phyloP scores from a whole-genome alignment of 495 filamentous ascomycete genomes.

The Neurospora sp. region DNA sequence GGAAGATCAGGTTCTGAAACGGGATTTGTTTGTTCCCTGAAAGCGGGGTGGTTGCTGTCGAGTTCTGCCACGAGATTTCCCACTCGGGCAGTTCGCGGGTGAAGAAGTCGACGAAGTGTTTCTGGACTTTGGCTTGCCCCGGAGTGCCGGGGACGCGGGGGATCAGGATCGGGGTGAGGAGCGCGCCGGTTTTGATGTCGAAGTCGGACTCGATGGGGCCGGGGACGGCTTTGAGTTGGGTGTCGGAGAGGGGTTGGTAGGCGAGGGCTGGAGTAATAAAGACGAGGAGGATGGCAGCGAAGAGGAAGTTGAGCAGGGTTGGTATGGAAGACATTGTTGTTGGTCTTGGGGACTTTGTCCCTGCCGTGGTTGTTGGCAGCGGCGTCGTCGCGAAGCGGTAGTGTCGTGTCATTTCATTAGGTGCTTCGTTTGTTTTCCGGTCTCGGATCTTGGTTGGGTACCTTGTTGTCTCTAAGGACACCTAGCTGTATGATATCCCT shows the following conservation, averaged over 20 bases:
- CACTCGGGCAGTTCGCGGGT: conserved; percentile 57
- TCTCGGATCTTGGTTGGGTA: conserved; percentile 9
- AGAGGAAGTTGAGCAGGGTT: conserved; percentile 1
- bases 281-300: conserved; percentile 11
- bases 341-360: background rate
- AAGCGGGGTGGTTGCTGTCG: conserved; percentile 60
- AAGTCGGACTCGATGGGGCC: conserved; percentile 53
- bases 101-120: conserved; percentile 74
- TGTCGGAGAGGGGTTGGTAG: conserved; percentile 66
- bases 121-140: conserved; percentile 56
- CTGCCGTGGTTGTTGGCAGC: background rate
- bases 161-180: conserved; percentile 72
- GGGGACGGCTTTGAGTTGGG: conserved; percentile 53
- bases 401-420: background rate
- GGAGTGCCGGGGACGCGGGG: conserved; percentile 76
- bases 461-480: background rate
- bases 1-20: conserved; percentile 73
- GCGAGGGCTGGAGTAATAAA: conserved; percentile 27
- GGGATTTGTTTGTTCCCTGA: conserved; percentile 56
- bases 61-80: conserved; percentile 75
- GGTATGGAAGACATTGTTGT: background rate
- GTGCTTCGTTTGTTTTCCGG: background rate
- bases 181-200: conserved; percentile 52
- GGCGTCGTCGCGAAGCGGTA: background rate
- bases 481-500: background rate